phyloP scores from a whole-genome alignment of 805 yeast genomes.

The Lipomyces starkeyi region DNA sequence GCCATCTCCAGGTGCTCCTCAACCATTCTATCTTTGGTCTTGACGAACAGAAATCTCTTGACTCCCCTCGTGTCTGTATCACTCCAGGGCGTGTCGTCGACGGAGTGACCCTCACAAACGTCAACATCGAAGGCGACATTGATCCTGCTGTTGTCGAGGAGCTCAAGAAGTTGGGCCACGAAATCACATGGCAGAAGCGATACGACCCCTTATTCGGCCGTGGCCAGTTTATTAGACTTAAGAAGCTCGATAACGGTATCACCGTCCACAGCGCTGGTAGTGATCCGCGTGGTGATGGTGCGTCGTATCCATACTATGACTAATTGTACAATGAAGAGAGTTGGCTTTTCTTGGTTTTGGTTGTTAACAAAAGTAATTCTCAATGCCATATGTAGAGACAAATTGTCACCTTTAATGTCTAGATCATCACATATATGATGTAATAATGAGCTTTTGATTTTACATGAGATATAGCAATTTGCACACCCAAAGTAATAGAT shows the following conservation, averaged over 20 bases:
- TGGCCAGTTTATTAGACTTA: slow-evolving; percentile 70
- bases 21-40: slow-evolving; percentile 67
- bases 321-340: slow-evolving; percentile 8
- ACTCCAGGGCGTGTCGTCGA: slow-evolving; percentile 69
- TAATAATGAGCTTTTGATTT: background rate
- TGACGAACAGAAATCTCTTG: slow-evolving; percentile 75
- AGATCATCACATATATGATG: background rate
- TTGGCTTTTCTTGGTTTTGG: background rate
- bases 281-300: slow-evolving; percentile 87
- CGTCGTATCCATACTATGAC: slow-evolving; percentile 50
- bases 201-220: slow-evolving; percentile 47
- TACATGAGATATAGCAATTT: background rate
- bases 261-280: slow-evolving; percentile 71
- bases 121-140: slow-evolving; percentile 71
- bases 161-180: slow-evolving; percentile 63
- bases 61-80: slow-evolving; percentile 74
- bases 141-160: slow-evolving; percentile 53
- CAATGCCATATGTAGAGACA: background rate
- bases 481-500: background rate
- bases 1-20: slow-evolving; percentile 77
- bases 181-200: slow-evolving; percentile 48
- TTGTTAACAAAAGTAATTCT: background rate
- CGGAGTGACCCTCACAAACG: slow-evolving; percentile 59
- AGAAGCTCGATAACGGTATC: slow-evolving; percentile 46
- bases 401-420: background rate